phyloP scores from a whole-genome alignment of 495 filamentous ascomycete genomes.

The Hypoxylon perforatum region DNA sequence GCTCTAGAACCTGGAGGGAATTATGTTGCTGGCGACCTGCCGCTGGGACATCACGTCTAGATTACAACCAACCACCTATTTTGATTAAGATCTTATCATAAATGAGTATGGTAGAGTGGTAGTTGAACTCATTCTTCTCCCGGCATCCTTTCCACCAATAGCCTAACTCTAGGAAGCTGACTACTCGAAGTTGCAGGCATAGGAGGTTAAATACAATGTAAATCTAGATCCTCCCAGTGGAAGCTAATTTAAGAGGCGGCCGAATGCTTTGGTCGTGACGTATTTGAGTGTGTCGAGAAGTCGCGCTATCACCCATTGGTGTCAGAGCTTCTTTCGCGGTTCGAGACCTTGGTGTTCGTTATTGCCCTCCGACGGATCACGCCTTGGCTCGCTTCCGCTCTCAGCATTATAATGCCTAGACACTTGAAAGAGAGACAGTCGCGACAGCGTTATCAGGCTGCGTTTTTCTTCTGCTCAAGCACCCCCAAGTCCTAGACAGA shows the following conservation, averaged over 20 bases:
- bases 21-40: not conserved
- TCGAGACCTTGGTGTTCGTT: not conserved
- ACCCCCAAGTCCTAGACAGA: slow-evolving; percentile 31
- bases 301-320: not conserved
- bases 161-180: slow-evolving; percentile 20
- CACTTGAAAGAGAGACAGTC: slow-evolving; percentile 59
- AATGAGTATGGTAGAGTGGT: slow-evolving; percentile 16
- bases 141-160: slow-evolving; percentile 19
- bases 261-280: not conserved
- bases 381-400: not conserved
- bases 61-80: slow-evolving; percentile 10
- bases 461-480: slow-evolving; percentile 50
- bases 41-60: slow-evolving; percentile 1
- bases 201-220: slow-evolving; percentile 30
- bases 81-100: slow-evolving; percentile 15
- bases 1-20: not conserved
- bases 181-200: slow-evolving; percentile 5
- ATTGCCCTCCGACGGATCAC: not conserved
- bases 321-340: not conserved
- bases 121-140: slow-evolving; percentile 11
- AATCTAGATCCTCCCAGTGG: slow-evolving; percentile 2
- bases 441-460: slow-evolving; percentile 57
- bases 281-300: not conserved
- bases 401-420: not conserved
- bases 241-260: slow-evolving; percentile 7